phyloP scores from a whole-genome alignment of 2,329 filamentous ascomycete species.

The Juglanconis sp. region DNA sequence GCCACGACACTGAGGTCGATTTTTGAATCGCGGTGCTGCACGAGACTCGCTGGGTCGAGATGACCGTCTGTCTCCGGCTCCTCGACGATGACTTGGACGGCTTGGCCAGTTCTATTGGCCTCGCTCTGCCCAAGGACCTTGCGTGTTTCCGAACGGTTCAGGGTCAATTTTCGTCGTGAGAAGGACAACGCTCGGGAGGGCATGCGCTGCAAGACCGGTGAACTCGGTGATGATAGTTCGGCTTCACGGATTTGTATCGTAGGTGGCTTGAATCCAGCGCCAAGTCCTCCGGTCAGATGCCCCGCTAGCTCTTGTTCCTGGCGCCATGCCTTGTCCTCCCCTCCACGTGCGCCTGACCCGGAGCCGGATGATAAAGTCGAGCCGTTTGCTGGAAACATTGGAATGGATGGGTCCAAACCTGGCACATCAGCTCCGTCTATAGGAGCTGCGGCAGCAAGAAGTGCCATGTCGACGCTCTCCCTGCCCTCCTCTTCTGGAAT shows the following conservation, averaged over 20 bases:
- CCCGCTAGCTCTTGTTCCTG: constrained; percentile 54
- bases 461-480: constrained; percentile 33
- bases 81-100: constrained; percentile 57
- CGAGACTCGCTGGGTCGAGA: neutral
- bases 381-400: neutral
- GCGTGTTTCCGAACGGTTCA: constrained; percentile 37
- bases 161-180: constrained; percentile 30
- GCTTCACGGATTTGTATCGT: constrained; percentile 43
- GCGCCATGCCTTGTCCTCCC: constrained; percentile 3
- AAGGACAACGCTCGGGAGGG: constrained; percentile 35
- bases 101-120: constrained; percentile 57
- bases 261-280: constrained; percentile 49
- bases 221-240: constrained; percentile 43
- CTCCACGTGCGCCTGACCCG: neutral
- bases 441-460: constrained; percentile 39
- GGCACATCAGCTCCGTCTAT: constrained; percentile 27
- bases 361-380: neutral
- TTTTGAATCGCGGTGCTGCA: constrained; percentile 24
- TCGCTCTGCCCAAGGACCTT: constrained; percentile 53
- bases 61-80: constrained; percentile 25
- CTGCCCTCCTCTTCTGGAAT: constrained; percentile 21
- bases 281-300: constrained; percentile 56
- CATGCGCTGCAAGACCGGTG: constrained; percentile 28
- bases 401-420: too few relatives aligned
- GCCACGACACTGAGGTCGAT: constrained; percentile 52